phyloP scores from a whole-genome alignment of 2,329 filamentous ascomycete genomes.

The Neofusicoccum kwambonambiense region DNA sequence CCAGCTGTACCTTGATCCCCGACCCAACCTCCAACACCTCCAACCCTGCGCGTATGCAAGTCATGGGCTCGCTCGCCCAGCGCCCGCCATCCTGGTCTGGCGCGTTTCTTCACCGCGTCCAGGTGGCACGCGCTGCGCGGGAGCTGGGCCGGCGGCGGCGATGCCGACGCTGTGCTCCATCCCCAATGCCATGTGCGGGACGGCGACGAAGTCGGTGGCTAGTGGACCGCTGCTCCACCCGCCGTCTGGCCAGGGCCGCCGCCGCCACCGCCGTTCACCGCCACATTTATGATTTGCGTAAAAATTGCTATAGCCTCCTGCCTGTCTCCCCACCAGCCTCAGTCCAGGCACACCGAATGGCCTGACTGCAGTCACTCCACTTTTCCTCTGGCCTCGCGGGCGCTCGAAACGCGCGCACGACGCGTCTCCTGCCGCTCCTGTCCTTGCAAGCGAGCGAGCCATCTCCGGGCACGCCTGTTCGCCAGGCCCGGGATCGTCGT shows the following conservation, averaged over 20 bases:
- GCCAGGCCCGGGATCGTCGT: background rate
- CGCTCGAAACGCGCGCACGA: constrained; percentile 8
- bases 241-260: too few relatives aligned
- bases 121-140: background rate
- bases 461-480: background rate
- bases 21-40: background rate
- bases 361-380: background rate
- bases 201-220: background rate
- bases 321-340: background rate
- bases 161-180: background rate
- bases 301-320: background rate
- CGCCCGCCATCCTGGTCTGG: background rate
- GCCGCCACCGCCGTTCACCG: background rate
- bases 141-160: background rate
- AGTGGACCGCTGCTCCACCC: background rate
- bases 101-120: background rate
- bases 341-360: background rate
- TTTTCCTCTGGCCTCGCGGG: background rate
- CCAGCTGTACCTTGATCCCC: background rate
- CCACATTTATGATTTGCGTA: background rate
- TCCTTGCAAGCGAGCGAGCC: background rate
- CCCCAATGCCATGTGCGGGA: background rate
- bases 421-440: background rate
- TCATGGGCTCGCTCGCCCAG: background rate
- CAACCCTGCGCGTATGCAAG: background rate